These are phyloP conservation scores for Pestalotiopsis sp. DNA, from an alignment of 2,329 filamentous ascomycete species.

Conservation along the genomic window DNA sequence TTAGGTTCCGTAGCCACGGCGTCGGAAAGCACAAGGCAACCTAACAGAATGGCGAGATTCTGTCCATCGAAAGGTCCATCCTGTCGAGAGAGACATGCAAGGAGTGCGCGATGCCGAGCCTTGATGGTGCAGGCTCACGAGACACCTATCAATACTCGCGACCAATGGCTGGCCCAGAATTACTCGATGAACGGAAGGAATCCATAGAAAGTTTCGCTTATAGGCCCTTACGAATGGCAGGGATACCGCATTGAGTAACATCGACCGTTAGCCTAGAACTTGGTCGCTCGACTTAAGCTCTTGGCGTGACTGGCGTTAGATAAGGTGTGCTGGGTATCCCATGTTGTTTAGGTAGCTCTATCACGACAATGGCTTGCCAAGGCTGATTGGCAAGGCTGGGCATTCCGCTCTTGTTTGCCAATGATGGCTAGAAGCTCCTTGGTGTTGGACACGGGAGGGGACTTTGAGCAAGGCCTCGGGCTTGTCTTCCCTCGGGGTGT, in stretches of 20 bases:
- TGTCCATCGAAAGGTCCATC: background rate
- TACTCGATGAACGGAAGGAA: background rate
- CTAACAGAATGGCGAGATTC: background rate
- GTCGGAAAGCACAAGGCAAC: constrained; percentile 3
- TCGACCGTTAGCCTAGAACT: constrained; percentile 5
- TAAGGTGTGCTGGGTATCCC: constrained; percentile 8
- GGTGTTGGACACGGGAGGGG: background rate
- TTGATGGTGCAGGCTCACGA: background rate
- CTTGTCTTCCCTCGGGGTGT: background rate
- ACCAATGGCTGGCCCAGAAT: background rate
- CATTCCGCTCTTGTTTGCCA: background rate
- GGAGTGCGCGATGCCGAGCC: background rate
- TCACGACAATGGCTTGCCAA: constrained; percentile 1
- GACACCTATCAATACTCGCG: background rate
- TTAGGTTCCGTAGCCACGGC: background rate
- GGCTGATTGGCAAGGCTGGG: constrained; percentile 8
- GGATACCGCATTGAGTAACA: constrained; percentile 5
- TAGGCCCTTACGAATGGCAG: background rate
- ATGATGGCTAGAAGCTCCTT: background rate
- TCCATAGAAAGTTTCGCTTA: constrained; percentile 1
- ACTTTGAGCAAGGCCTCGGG: background rate
- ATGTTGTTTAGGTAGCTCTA: constrained; percentile 4
- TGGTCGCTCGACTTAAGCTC: constrained; percentile 3
- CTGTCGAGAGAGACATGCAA: background rate
- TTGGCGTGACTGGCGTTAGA: constrained; percentile 5